A percentile compares a stretch with the other conserved stretches of the same genome.
Evolutionary conservation across 805 yeast species (phyloP).

Genomic region (Kregervanrija pseudodelftensis): DNA sequence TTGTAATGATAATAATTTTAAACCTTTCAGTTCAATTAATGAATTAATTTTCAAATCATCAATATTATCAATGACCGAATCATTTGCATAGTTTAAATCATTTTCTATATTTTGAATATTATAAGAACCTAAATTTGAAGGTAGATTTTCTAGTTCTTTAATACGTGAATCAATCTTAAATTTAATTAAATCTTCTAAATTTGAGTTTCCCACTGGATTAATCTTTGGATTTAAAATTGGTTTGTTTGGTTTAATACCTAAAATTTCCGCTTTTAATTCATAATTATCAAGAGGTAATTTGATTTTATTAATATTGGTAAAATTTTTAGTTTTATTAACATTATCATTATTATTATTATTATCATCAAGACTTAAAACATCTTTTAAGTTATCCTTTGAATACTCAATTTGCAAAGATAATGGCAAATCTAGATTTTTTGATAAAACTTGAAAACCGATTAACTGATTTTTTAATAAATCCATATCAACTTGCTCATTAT

Average conservation of each 20-base stretch:
- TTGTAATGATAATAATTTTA: constrained; percentile 61
- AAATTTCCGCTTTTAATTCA: constrained; percentile 30
- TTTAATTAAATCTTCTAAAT: constrained; percentile 46
- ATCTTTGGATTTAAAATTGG: constrained; percentile 27
- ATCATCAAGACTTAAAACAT: constrained; percentile 2
- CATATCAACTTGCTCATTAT: constrained; percentile 32
- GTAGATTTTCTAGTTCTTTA: constrained; percentile 54
- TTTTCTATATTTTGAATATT: constrained; percentile 26
- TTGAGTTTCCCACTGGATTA: constrained; percentile 41
- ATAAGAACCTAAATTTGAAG: constrained; percentile 64
- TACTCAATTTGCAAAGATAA: constrained; percentile 37
- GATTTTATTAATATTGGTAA: background rate
- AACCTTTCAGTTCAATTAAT: constrained; percentile 61
- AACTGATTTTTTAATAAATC: constrained; percentile 51
- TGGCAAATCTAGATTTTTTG: constrained; percentile 63
- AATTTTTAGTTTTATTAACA: constrained; percentile 1
- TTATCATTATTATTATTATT: constrained; percentile 1
- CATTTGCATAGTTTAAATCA: constrained; percentile 33
- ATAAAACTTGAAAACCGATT: constrained; percentile 53
- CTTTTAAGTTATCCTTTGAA: constrained; percentile 16
- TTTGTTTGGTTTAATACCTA: constrained; percentile 32
- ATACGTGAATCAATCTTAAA: constrained; percentile 52
- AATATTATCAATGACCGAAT: constrained; percentile 36
- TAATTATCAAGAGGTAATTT: constrained; percentile 23
- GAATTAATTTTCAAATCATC: constrained; percentile 62